These are phyloP conservation scores for Haplosporangium sp. DNA, from an alignment of 371 early-diverging fungal species.

Conservation along the genomic window DNA sequence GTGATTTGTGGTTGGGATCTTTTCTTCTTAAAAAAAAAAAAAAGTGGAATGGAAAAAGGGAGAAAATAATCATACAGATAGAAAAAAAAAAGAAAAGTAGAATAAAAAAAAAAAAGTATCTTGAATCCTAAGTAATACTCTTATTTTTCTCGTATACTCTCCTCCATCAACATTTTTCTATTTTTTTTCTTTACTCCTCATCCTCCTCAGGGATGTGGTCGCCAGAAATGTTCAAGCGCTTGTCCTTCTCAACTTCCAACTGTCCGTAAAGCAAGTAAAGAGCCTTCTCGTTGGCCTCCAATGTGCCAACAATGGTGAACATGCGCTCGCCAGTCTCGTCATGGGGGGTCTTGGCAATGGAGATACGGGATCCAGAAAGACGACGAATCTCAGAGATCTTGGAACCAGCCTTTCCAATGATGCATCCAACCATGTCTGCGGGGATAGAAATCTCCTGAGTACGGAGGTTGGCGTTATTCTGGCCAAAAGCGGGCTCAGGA, in stretches of 20 bases:
- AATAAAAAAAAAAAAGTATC: conserved; percentile 1
- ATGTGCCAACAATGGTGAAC: conserved; percentile 85
- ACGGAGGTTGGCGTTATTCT: conserved; percentile 66
- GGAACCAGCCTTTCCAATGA: conserved; percentile 88
- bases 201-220: conserved; percentile 53
- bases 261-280: conserved; percentile 84
- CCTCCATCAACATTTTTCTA: background rate
- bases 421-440: conserved; percentile 86
- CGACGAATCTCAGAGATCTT: conserved; percentile 88
- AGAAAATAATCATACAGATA: no score
- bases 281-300: conserved; percentile 85
- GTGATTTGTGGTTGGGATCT: background rate
- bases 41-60: no score
- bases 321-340: conserved; percentile 69
- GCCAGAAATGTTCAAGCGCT: conserved; percentile 67
- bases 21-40: no score
- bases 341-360: conserved; percentile 71
- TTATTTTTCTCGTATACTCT: background rate
- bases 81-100: background rate
- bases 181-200: conserved; percentile 30
- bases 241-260: conserved; percentile 83
- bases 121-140: background rate
- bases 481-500: conserved; percentile 52
- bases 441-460: conserved; percentile 88
- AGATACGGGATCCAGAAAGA: conserved; percentile 81